Percentiles rank a stretch among this genome's conserved stretches.
These are phyloP conservation scores for Calonectria pauciramosa DNA, from an alignment of 2,329 filamentous ascomycete species.

Conservation along the genomic window DNA sequence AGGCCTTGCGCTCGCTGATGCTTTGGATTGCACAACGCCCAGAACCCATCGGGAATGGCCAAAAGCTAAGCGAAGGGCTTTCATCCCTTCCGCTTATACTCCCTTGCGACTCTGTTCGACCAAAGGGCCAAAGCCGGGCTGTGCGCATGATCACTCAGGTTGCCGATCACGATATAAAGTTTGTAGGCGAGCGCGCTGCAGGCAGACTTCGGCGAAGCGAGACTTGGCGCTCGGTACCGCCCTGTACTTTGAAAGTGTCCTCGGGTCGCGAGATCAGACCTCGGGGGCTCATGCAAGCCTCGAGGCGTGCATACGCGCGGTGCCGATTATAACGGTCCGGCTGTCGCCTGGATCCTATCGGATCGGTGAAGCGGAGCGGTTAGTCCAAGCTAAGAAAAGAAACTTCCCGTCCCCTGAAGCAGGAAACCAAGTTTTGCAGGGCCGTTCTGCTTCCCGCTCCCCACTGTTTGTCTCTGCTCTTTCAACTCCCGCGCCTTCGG, in stretches of 20 bases:
- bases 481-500: neutral
- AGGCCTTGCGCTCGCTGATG: neutral
- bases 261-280: neutral
- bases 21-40: neutral
- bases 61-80: neutral
- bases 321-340: neutral
- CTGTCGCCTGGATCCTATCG: neutral
- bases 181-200: neutral
- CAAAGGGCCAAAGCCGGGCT: neutral
- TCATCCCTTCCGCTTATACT: neutral
- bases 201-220: neutral
- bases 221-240: neutral
- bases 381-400: conserved; percentile 1
- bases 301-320: neutral
- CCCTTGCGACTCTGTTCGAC: neutral
- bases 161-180: conserved; percentile 3
- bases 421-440: neutral
- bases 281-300: neutral
- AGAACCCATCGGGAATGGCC: neutral
- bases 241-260: neutral
- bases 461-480: neutral
- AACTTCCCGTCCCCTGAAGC: neutral
- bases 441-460: neutral
- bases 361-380: neutral
- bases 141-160: neutral